Evolutionary conservation across 192 early-diverging fungal genomes (phyloP), one percentile per base, ranked within the genome.

Genomic region (Piromyces finnis): DNA sequence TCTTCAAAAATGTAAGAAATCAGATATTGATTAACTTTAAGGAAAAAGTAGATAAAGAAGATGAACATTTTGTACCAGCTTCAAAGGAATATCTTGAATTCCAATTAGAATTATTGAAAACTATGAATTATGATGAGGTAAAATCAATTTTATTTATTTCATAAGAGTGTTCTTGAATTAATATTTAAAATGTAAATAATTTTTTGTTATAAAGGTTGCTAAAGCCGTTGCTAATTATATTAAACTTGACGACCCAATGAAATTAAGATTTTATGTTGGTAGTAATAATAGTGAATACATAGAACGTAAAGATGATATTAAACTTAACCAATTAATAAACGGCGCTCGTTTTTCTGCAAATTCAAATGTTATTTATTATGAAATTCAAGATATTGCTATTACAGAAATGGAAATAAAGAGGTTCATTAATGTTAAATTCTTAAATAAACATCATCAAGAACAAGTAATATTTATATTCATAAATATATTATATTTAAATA

Each of bases 371-470:
- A 80, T 99, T 14, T 89, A 87, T 80, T 99, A 96, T 84, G 96
- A 99, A 83, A 87, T 94, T 77, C 80, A 97, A 77, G 93, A 95
- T 35, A 87, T 96, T 28, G 87, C 90, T 39, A 87, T 97, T 27
- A 83, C 86, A 29, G 95, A 99, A 84, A 84, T 97, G 28, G 96
- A 97, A 79, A 91, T 81, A 35, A 96, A 95, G 84, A 88, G 91
- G 41, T 83, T 82, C 78, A 80, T 96, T 16, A 92, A 91, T 32
- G 87, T 97, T 12, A 87, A 82, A 16, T 94, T 86, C 82, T 85
- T 95, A 22, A 91, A 92, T 41, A 87, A 86, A 6, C 86, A 85
- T 27, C 84, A 91, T 78, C 91, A 90, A 80, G 93, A 95, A n/a
- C 88, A 91, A 84, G 89, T 87, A 84, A 78, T 29, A 29, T 85